These are phyloP conservation scores for Colletotrichum siamense DNA, from an alignment of 2,329 filamentous ascomycete genomes.

Conservation along the genomic window DNA sequence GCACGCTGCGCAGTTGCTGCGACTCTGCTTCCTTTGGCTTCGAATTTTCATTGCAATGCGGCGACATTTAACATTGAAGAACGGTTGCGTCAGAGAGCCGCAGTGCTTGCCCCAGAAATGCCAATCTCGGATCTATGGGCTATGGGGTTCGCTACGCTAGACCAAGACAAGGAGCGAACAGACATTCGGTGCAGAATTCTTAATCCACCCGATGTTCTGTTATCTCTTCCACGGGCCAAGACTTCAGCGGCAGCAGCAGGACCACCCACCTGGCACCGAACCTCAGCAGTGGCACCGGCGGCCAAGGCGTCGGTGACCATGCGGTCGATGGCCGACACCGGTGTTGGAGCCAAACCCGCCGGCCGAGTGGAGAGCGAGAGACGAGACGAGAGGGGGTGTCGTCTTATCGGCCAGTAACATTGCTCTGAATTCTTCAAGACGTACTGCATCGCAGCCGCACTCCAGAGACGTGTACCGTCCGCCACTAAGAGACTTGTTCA, in stretches of 20 bases:
- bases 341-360: not conserved
- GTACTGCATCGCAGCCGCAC: not conserved
- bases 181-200: conserved; percentile 13
- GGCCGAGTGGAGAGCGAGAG: not conserved
- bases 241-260: not conserved
- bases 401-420: conserved; percentile 1
- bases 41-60: not conserved
- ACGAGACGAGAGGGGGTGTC: not conserved
- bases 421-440: not conserved
- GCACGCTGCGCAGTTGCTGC: conserved; percentile 3
- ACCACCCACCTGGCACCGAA: not conserved
- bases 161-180: conserved; percentile 5
- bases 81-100: not conserved
- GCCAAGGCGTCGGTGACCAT: not conserved
- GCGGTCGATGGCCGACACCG: conserved; percentile 3
- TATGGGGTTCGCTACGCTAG: not conserved
- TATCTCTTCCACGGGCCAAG: not conserved
- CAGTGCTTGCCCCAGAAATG: not conserved
- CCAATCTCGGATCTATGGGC: not conserved
- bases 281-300: not conserved
- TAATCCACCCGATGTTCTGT: not conserved
- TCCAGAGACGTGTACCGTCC: not conserved
- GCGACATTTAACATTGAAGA: not conserved
- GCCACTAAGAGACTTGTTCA: not conserved
- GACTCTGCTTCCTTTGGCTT: conserved; percentile 12